phyloP scores from a whole-genome alignment of 306 rosid species.

The Gillenia trifoliata region DNA sequence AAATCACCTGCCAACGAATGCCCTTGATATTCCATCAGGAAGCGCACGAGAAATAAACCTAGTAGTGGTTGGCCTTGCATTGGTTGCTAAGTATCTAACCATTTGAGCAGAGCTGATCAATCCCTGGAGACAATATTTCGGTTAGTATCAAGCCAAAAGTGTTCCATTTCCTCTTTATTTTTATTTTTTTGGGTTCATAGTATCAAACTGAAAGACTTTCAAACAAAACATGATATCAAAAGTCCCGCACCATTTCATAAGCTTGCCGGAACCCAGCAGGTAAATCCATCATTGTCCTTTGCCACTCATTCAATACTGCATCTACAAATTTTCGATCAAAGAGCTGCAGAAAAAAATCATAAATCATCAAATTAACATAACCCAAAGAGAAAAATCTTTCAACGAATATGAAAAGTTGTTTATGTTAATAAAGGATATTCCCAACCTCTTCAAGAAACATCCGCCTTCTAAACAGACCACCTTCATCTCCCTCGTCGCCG shows the following conservation, averaged over 20 bases:
- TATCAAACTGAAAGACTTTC: background rate
- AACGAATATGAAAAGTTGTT: background rate
- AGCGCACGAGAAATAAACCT: slow-evolving; percentile 71
- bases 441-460: slow-evolving; percentile 85
- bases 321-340: slow-evolving; percentile 94
- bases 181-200: background rate
- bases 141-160: slow-evolving; percentile 28
- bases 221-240: slow-evolving; percentile 19
- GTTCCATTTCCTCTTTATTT: background rate
- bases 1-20: slow-evolving; percentile 93
- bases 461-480: slow-evolving; percentile 87
- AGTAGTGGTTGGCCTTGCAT: slow-evolving; percentile 86
- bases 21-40: slow-evolving; percentile 81
- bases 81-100: slow-evolving; percentile 76
- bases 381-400: background rate
- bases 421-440: slow-evolving; percentile 15
- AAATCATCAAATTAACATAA: slow-evolving; percentile 20
- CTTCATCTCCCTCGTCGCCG: slow-evolving; percentile 97
- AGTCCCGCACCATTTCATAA: slow-evolving; percentile 73
- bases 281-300: slow-evolving; percentile 85
- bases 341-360: slow-evolving; percentile 52
- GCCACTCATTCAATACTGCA: slow-evolving; percentile 94
- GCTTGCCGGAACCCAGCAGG: slow-evolving; percentile 99
- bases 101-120: slow-evolving; percentile 98
- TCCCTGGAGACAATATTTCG: slow-evolving; percentile 50